A percentile compares a stretch with the other conserved stretches of the same genome.
Evolutionary conservation across 1,139 yeast species (phyloP).

Genomic region (Eremothecium coryli): DNA sequence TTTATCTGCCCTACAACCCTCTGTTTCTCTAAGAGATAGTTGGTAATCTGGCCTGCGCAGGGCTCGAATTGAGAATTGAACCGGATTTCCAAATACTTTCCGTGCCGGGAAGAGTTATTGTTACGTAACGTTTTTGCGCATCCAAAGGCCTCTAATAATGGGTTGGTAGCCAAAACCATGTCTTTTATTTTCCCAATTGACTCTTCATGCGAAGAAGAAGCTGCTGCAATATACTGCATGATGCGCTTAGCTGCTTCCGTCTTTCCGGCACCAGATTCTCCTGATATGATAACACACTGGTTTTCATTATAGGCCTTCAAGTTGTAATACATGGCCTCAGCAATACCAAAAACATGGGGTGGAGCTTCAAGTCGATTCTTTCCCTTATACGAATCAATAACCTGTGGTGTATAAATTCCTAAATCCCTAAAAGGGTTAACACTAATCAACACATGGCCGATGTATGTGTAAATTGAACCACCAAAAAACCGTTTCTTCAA

Average conservation of each 20-base stretch:
- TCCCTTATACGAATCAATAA: constrained; percentile 71
- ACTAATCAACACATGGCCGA: constrained; percentile 83
- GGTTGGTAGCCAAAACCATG: constrained; percentile 97
- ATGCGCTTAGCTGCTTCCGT: constrained; percentile 98
- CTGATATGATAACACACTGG: constrained; percentile 96
- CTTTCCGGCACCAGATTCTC: constrained; percentile 98
- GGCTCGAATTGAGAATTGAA: constrained; percentile 82
- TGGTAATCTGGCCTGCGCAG: constrained; percentile 90
- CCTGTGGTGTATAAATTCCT: constrained; percentile 82
- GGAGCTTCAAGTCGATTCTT: constrained; percentile 92
- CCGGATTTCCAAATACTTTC: constrained; percentile 87
- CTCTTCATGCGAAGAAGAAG: constrained; percentile 48
- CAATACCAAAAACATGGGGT: constrained; percentile 98
- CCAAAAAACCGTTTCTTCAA: constrained; percentile 81
- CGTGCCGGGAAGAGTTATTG: constrained; percentile 95
- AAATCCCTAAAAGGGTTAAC: constrained; percentile 95
- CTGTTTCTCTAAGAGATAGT: constrained; percentile 87
- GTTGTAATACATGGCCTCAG: constrained; percentile 93
- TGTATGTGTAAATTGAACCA: constrained; percentile 81
- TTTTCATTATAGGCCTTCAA: constrained; percentile 90
- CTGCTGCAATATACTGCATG: constrained; percentile 96
- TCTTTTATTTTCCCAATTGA: constrained; percentile 80
- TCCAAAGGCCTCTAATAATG: constrained; percentile 91
- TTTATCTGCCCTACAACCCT: constrained; percentile 90
- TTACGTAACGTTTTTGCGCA: constrained; percentile 96